A percentile compares a stretch with the other conserved stretches of the same genome.
phyloP scores from a whole-genome alignment of 129 eudicot species.

The Glebionis coronaria region DNA sequence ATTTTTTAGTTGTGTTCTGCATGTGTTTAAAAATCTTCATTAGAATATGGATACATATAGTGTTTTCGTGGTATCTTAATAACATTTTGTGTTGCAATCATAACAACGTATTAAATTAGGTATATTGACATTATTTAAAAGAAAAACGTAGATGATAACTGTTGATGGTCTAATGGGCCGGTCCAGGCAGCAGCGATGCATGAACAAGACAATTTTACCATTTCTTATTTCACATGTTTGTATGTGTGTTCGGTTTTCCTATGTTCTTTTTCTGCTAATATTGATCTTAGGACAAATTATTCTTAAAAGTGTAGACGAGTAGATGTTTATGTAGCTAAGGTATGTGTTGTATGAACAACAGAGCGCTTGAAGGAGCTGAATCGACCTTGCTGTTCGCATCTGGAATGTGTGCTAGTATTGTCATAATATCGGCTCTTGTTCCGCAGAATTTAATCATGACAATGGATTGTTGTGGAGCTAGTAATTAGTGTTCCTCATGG shows the following conservation, averaged over 20 bases:
- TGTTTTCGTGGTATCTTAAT: too few species aligned
- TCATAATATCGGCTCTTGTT: slow-evolving; percentile 71
- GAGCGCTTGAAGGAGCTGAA: slow-evolving; percentile 98
- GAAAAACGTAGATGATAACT: too few species aligned
- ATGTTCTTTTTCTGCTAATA: not conserved
- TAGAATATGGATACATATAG: too few species aligned
- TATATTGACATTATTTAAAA: too few species aligned
- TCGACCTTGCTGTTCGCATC: slow-evolving; percentile 83
- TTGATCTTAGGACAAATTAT: too few species aligned
- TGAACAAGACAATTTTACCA: not conserved
- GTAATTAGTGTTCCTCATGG: slow-evolving; percentile 54
- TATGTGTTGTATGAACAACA: slow-evolving; percentile 25
- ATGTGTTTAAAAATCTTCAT: too few species aligned
- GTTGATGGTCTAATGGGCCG: not conserved
- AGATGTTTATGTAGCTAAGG: not conserved
- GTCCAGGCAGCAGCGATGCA: slow-evolving; percentile 3
- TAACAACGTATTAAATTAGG: too few species aligned
- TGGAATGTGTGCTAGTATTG: slow-evolving; percentile 93
- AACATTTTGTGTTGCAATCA: too few species aligned
- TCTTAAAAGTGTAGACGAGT: too few species aligned
- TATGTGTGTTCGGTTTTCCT: not conserved
- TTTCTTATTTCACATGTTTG: slow-evolving; percentile 5
- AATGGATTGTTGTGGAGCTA: slow-evolving; percentile 71
- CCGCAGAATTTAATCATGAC: slow-evolving; percentile 92
- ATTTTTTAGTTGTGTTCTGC: too few species aligned